Percentiles rank a stretch among this genome's conserved stretches.
Evolutionary conservation across 2,329 filamentous ascomycete species (phyloP).

Genomic region (Cladophialophora bantiana): DNA sequence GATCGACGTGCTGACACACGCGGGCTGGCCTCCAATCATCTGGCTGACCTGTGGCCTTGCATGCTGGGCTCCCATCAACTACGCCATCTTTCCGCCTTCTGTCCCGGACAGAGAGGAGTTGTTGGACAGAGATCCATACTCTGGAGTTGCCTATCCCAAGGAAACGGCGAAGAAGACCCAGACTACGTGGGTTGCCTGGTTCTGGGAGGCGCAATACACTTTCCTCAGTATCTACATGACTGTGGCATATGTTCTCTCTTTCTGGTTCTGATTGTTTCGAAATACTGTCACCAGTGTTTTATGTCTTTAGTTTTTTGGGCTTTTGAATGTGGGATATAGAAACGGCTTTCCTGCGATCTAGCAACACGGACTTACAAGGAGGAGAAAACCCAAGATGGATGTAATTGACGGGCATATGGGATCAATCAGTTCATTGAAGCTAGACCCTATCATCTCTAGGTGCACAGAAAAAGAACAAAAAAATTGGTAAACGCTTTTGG

Average conservation of each 20-base stretch:
- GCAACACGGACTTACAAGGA: background rate
- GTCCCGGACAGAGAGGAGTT: slow-evolving; percentile 63
- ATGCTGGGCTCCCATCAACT: slow-evolving; percentile 61
- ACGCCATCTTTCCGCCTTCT: slow-evolving; percentile 63
- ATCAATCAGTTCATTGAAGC: background rate
- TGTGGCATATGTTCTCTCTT: slow-evolving; percentile 28
- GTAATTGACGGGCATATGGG: background rate
- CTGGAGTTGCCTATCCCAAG: slow-evolving; percentile 51
- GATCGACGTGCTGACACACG: slow-evolving; percentile 61
- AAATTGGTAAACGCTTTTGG: background rate
- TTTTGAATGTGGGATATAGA: background rate
- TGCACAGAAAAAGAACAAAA: background rate
- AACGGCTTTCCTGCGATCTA: background rate
- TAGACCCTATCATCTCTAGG: background rate
- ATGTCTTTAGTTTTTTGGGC: background rate
- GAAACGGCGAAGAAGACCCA: slow-evolving; percentile 29
- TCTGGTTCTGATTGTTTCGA: slow-evolving; percentile 24
- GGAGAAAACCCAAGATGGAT: background rate
- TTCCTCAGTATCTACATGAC: slow-evolving; percentile 30
- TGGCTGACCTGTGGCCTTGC: slow-evolving; percentile 59
- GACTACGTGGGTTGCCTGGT: slow-evolving; percentile 21
- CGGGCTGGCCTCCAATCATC: slow-evolving; percentile 65
- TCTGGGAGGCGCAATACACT: slow-evolving; percentile 27
- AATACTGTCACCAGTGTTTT: background rate
- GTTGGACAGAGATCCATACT: slow-evolving; percentile 56